Conservation (phyloP, 2,329 filamentous ascomycete species). For the Alternaria consortialis region DNA sequence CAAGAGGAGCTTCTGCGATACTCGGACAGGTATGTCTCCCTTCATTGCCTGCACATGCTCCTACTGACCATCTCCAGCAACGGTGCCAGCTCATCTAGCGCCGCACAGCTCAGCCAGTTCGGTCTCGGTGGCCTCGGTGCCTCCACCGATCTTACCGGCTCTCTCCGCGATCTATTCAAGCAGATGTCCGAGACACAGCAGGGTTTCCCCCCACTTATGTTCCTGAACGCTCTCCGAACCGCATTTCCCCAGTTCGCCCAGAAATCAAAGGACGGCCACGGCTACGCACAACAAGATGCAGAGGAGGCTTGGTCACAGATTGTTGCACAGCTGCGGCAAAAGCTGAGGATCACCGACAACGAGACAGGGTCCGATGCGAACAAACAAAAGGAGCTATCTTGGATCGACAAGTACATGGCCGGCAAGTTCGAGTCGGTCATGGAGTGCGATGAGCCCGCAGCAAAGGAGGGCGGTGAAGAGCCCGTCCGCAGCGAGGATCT, state of each 20-base stretch:
- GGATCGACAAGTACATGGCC: slow-evolving; percentile 90
- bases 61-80: slow-evolving; percentile 34
- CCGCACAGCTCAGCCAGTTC: slow-evolving; percentile 56
- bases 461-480: slow-evolving; percentile 77
- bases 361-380: slow-evolving; percentile 49
- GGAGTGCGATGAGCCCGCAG: slow-evolving; percentile 83
- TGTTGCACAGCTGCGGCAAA: slow-evolving; percentile 80
- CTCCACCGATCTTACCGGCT: slow-evolving; percentile 75
- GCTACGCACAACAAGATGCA: slow-evolving; percentile 97
- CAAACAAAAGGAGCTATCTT: slow-evolving; percentile 64
- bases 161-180: slow-evolving; percentile 84
- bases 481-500: slow-evolving; percentile 72
- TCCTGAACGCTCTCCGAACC: slow-evolving; percentile 79
- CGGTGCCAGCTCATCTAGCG: slow-evolving; percentile 42
- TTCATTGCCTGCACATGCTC: neutral
- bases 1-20: slow-evolving; percentile 79
- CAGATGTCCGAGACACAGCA: slow-evolving; percentile 90
- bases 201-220: slow-evolving; percentile 82
- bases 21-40: slow-evolving; percentile 49
- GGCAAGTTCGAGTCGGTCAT: slow-evolving; percentile 81
- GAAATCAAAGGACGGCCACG: slow-evolving; percentile 79
- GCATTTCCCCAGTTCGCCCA: slow-evolving; percentile 94
- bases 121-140: slow-evolving; percentile 67
- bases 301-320: slow-evolving; percentile 99
- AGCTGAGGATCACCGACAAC: slow-evolving; percentile 71